These are phyloP conservation scores for Phytophthora ohioensis DNA, from an alignment of 352 stramenopile species.

Conservation along the genomic window DNA sequence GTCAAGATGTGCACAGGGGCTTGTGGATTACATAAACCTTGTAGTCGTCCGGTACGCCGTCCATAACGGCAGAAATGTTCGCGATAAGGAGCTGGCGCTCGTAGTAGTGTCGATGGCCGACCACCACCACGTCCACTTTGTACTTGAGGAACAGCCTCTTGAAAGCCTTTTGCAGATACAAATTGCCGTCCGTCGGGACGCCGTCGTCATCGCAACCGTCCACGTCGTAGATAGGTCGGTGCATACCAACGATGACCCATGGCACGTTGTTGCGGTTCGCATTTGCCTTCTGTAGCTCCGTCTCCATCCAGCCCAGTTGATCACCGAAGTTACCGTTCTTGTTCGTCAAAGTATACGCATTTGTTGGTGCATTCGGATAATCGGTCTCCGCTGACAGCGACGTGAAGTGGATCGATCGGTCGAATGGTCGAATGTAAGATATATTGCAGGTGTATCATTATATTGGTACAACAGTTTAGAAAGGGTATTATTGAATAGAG, in stretches of 20 bases:
- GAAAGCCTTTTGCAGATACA: conserved; percentile 37
- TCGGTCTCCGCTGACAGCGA: conserved; percentile 84
- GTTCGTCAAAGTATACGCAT: conserved; percentile 38
- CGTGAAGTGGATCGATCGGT: conserved; percentile 80
- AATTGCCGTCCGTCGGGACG: conserved; percentile 19
- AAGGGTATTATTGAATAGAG: neutral
- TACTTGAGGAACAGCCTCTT: conserved; percentile 48
- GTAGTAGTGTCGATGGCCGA: conserved; percentile 57
- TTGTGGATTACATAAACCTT: conserved; percentile 50
- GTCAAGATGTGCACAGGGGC: conserved; percentile 58
- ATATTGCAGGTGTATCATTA: no score
- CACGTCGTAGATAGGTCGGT: conserved; percentile 74
- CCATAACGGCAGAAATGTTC: conserved; percentile 20
- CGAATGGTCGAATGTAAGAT: conserved; percentile 3
- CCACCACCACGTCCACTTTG: conserved; percentile 54
- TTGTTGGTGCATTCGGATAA: conserved; percentile 44
- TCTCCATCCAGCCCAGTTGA: conserved; percentile 55
- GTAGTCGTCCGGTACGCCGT: conserved; percentile 47
- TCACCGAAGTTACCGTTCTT: conserved; percentile 54
- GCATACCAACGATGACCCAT: conserved; percentile 75
- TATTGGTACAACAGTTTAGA: neutral
- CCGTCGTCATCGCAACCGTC: conserved; percentile 22
- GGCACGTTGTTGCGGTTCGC: conserved; percentile 51
- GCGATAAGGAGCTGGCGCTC: conserved; percentile 50
- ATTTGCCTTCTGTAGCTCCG: conserved; percentile 62